A percentile compares a stretch with the other conserved stretches of the same genome.
These are phyloP conservation scores for Erigeron philadelphicus DNA, from an alignment of 140 eudicot genomes.

Conservation along the genomic window DNA sequence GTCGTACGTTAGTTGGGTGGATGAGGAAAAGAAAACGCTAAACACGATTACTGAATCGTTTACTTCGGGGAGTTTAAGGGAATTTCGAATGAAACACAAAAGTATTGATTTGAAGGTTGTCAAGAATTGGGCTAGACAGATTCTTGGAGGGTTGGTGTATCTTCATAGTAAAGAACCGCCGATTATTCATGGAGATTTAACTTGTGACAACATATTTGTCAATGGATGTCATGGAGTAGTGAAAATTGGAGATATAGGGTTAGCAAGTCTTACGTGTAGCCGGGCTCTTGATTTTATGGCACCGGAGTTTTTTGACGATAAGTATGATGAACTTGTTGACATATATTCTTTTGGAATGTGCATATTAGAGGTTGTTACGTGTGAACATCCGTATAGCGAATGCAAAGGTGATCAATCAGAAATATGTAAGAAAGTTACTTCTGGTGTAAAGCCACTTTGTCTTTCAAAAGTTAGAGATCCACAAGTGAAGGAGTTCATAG, in stretches of 20 bases:
- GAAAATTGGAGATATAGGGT: conserved; percentile 39
- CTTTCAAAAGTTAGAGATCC: conserved; percentile 41
- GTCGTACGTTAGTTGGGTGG: not conserved
- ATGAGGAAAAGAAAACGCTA: conserved; percentile 28
- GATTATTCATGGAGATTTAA: conserved; percentile 32
- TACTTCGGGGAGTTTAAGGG: conserved; percentile 41
- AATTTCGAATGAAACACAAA: conserved; percentile 27
- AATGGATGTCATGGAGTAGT: conserved; percentile 34
- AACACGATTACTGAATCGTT: conserved; percentile 27
- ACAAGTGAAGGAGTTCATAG: conserved; percentile 41
- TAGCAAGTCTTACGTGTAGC: conserved; percentile 29
- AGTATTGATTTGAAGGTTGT: conserved; percentile 33
- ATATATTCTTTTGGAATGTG: conserved; percentile 59
- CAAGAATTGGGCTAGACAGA: conserved; percentile 35
- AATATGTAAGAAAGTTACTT: conserved; percentile 32
- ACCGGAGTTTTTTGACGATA: conserved; percentile 32
- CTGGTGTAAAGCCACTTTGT: conserved; percentile 33
- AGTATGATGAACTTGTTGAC: conserved; percentile 50
- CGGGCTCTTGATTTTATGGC: conserved; percentile 44
- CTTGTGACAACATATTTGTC: conserved; percentile 35
- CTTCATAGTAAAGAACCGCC: conserved; percentile 37
- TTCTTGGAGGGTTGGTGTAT: conserved; percentile 33
- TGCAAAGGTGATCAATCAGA: conserved; percentile 28
- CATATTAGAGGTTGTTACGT: conserved; percentile 45
- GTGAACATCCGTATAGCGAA: conserved; percentile 48